These are phyloP conservation scores for Metarhizium humberi DNA, from an alignment of 2,329 filamentous ascomycete genomes.

Conservation along the genomic window DNA sequence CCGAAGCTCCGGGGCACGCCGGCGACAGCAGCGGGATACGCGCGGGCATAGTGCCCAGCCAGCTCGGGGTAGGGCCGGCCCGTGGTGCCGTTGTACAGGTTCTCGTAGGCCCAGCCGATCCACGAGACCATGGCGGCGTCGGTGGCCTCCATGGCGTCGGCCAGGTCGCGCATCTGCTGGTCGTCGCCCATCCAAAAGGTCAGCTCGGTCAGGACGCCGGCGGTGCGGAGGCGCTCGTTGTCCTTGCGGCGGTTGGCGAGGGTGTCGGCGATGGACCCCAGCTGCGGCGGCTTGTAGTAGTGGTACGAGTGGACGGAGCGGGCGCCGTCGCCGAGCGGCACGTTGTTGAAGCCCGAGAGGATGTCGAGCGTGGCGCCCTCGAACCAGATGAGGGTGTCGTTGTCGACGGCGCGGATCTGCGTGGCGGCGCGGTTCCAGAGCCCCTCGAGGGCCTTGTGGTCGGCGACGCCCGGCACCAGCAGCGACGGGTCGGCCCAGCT, in stretches of 20 bases:
- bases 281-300: conserved; percentile 12
- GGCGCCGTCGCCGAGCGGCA: conserved; percentile 10
- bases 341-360: conserved; percentile 10
- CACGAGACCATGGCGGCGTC: conserved; percentile 11
- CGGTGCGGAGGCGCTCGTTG: conserved; percentile 9
- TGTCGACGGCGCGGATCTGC: conserved; percentile 11
- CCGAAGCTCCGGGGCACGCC: conserved; percentile 8
- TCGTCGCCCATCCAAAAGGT: conserved; percentile 12
- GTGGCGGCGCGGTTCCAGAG: conserved; percentile 11
- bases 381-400: conserved; percentile 12
- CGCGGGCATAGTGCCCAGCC: conserved; percentile 10
- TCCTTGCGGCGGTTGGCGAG: conserved; percentile 9
- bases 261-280: conserved; percentile 8
- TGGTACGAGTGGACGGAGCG: conserved; percentile 12
- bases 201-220: conserved; percentile 11
- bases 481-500: conserved; percentile 9
- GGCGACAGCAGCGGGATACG: conserved; percentile 10
- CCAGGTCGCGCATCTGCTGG: conserved; percentile 8
- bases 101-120: conserved; percentile 13
- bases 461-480: conserved; percentile 9
- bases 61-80: conserved; percentile 8
- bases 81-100: conserved; percentile 9
- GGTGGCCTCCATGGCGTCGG: conserved; percentile 8
- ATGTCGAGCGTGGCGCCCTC: conserved; percentile 10
- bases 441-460: conserved; percentile 8